phyloP scores from a whole-genome alignment of 2,329 filamentous ascomycete species.

The Xylariaceae sp. region DNA sequence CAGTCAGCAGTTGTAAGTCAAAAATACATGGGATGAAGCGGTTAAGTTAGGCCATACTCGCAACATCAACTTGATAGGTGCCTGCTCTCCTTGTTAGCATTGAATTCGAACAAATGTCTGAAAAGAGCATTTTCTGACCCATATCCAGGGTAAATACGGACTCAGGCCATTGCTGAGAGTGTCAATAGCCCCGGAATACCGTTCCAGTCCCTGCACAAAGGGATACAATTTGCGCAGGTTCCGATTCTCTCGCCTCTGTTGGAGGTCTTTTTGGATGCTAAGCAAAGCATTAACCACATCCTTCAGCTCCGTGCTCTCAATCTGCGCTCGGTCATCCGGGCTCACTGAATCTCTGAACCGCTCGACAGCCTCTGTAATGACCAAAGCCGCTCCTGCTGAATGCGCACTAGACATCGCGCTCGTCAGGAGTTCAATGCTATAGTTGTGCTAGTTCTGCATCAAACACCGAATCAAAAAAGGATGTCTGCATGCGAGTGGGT shows the following conservation, averaged over 20 bases:
- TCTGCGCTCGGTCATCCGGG: neutral
- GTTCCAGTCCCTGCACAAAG: slow-evolving; percentile 3
- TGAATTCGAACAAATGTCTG: neutral
- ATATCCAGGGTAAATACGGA: slow-evolving; percentile 10
- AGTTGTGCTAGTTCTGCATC: neutral
- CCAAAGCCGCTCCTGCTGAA: neutral
- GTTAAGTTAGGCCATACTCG: neutral
- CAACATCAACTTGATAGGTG: slow-evolving; percentile 16
- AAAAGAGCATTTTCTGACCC: neutral
- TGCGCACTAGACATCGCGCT: neutral
- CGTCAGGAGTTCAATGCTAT: neutral
- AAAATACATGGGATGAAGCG: neutral
- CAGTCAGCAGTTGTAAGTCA: neutral
- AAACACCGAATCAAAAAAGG: neutral
- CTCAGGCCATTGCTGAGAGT: slow-evolving; percentile 14
- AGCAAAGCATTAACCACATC: slow-evolving; percentile 5
- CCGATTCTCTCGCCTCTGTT: slow-evolving; percentile 9
- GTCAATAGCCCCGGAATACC: slow-evolving; percentile 6
- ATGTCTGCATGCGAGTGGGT: neutral
- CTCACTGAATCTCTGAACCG: slow-evolving; percentile 9
- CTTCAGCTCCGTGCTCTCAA: slow-evolving; percentile 9
- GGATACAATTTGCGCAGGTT: slow-evolving; percentile 9
- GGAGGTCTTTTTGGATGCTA: slow-evolving; percentile 8
- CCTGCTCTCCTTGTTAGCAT: slow-evolving; percentile 1
- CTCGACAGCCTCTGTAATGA: slow-evolving; percentile 4